A percentile compares a stretch with the other conserved stretches of the same genome.
These are phyloP conservation scores for Calophaca sinica DNA, from an alignment of 306 rosid genomes.

Conservation along the genomic window DNA sequence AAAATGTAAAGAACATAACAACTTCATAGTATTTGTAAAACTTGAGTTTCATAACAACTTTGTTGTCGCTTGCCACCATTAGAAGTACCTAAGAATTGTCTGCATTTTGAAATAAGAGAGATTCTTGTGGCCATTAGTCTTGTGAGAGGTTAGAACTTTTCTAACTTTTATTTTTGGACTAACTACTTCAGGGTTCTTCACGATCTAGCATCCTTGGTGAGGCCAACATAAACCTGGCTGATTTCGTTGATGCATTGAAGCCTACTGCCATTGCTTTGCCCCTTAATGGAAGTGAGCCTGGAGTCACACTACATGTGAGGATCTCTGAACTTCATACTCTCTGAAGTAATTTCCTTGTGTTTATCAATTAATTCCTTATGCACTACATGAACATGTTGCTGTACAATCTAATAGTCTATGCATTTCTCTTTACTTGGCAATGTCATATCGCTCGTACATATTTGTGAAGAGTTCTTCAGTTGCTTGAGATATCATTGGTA, in stretches of 20 bases:
- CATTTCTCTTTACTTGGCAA: constrained; percentile 36
- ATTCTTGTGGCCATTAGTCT: constrained; percentile 31
- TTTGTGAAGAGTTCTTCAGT: constrained; percentile 37
- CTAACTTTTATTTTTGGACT: constrained; percentile 51
- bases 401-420: constrained; percentile 18
- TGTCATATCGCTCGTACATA: constrained; percentile 25
- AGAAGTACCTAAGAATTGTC: constrained; percentile 28
- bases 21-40: constrained; percentile 17
- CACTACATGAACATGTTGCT: constrained; percentile 21
- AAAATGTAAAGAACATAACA: constrained; percentile 15
- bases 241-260: constrained; percentile 91
- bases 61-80: constrained; percentile 31
- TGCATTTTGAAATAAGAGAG: constrained; percentile 17
- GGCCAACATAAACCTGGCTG: constrained; percentile 84
- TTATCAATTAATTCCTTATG: constrained; percentile 26
- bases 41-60: constrained; percentile 38
- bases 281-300: constrained; percentile 86
- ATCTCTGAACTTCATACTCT: constrained; percentile 46
- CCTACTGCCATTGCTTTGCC: constrained; percentile 77
- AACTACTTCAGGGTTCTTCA: constrained; percentile 82
- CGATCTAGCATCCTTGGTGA: constrained; percentile 97
- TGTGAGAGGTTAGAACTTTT: constrained; percentile 43
- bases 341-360: constrained; percentile 29
- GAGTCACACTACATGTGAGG: constrained; percentile 86
- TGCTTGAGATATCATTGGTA: constrained; percentile 32